Conservation (phyloP, 108 stramenopile species). For the Aurantiochytrium sp. region DNA sequence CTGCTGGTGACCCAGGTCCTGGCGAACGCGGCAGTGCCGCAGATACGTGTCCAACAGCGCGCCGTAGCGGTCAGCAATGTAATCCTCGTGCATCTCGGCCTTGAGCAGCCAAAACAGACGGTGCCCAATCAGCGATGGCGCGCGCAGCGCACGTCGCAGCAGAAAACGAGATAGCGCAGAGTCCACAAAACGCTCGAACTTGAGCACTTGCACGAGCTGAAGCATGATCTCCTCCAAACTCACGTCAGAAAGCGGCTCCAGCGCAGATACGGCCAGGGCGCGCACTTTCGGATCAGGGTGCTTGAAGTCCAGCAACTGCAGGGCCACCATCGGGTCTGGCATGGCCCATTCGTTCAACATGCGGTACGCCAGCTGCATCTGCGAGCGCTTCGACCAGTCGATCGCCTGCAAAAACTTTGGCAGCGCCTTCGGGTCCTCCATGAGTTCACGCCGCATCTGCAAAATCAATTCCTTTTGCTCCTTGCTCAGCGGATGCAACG, state of each 20-base stretch:
- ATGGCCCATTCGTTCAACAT: constrained; percentile 30
- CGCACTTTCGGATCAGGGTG: constrained; percentile 46
- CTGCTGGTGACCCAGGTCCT: constrained; percentile 35
- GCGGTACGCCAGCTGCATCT: constrained; percentile 22
- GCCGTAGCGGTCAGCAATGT: constrained; percentile 27
- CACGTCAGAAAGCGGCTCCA: constrained; percentile 32
- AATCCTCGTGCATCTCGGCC: constrained; percentile 31
- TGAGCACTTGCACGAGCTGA: constrained; percentile 42
- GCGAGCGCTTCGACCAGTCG: constrained; percentile 19
- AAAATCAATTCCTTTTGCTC: constrained; percentile 29
- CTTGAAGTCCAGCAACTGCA: constrained; percentile 37
- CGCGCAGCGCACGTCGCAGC: constrained; percentile 32
- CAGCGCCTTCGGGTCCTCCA: constrained; percentile 1
- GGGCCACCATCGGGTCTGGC: constrained; percentile 30
- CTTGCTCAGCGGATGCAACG: background rate
- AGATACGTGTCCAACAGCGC: constrained; percentile 33
- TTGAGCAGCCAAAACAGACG: constrained; percentile 41
- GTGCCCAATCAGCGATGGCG: constrained; percentile 30
- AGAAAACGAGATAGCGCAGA: constrained; percentile 41
- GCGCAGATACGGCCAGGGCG: constrained; percentile 29
- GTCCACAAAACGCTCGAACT: constrained; percentile 43
- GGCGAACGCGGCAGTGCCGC: constrained; percentile 29
- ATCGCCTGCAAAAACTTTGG: constrained; percentile 33
- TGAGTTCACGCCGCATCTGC: background rate
- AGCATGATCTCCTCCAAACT: constrained; percentile 35